Evolutionary conservation across 345 rosid genomes (phyloP).

Genomic region (Bruguiera sexangula): DNA sequence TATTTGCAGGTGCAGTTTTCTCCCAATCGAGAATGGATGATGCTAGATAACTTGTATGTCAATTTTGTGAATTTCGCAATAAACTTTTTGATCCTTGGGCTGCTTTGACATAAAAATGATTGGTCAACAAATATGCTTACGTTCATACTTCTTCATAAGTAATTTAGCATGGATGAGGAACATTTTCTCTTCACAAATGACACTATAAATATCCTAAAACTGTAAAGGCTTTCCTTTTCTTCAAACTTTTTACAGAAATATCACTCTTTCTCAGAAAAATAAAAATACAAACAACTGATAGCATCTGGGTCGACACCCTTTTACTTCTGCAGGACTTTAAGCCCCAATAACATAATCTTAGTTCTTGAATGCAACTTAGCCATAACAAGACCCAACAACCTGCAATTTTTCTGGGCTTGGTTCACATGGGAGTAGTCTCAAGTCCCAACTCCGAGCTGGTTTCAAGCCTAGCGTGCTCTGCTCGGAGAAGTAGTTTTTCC

Average conservation of each 20-base stretch:
- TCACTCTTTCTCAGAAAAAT: too few species aligned
- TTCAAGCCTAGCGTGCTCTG: background rate
- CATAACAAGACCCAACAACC: background rate
- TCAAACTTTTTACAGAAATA: background rate
- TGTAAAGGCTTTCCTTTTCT: background rate
- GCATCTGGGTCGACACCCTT: too few species aligned
- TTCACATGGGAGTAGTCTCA: background rate
- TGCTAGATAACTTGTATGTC: constrained; percentile 27
- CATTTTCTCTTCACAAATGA: background rate
- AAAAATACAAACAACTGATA: too few species aligned
- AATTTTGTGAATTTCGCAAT: background rate
- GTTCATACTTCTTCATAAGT: too few species aligned
- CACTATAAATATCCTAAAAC: background rate
- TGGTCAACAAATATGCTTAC: background rate
- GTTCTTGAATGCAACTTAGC: too few species aligned
- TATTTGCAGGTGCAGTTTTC: constrained; percentile 22
- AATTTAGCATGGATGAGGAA: background rate
- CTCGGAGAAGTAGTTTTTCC: background rate
- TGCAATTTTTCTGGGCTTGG: background rate
- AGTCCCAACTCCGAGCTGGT: background rate
- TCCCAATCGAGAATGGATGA: constrained; percentile 25
- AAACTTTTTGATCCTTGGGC: too few species aligned
- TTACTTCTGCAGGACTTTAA: too few species aligned
- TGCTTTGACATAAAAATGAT: too few species aligned
- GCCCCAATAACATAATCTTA: too few species aligned